phyloP scores from a whole-genome alignment of 2,329 filamentous ascomycete genomes.

The Beauveria caledonica region DNA sequence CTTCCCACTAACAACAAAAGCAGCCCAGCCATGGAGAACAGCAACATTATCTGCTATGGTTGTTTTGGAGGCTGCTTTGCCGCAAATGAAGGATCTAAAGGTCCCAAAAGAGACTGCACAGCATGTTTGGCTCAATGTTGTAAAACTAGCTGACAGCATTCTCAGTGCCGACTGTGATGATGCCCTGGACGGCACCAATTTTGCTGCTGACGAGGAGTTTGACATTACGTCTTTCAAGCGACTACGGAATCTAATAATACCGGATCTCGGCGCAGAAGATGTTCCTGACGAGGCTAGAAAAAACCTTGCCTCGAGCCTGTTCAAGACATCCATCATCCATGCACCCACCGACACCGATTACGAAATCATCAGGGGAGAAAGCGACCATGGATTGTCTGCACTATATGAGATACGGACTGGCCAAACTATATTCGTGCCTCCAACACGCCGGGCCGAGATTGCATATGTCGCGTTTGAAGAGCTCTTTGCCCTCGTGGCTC shows the following conservation, averaged over 20 bases:
- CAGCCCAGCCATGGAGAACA: slow-evolving; percentile 67
- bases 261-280: slow-evolving; percentile 56
- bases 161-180: slow-evolving; percentile 53
- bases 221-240: slow-evolving; percentile 68
- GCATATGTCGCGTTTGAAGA: slow-evolving; percentile 74
- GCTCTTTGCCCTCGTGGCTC: slow-evolving; percentile 60
- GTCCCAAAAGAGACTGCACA: slow-evolving; percentile 39
- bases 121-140: slow-evolving; percentile 62
- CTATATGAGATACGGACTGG: slow-evolving; percentile 62
- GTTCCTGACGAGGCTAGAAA: slow-evolving; percentile 61
- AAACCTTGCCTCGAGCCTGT: slow-evolving; percentile 66
- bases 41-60: slow-evolving; percentile 64
- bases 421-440: slow-evolving; percentile 59
- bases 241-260: slow-evolving; percentile 65
- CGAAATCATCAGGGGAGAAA: slow-evolving; percentile 39
- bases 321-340: slow-evolving; percentile 76
- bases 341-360: slow-evolving; percentile 47
- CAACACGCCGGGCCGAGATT: slow-evolving; percentile 61
- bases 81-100: slow-evolving; percentile 44
- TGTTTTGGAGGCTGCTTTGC: slow-evolving; percentile 59
- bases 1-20: slow-evolving; percentile 64
- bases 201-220: slow-evolving; percentile 66
- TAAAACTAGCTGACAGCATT: slow-evolving; percentile 60
- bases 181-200: slow-evolving; percentile 35
- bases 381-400: slow-evolving; percentile 41